These are phyloP conservation scores for Emergomyces orientalis DNA, from an alignment of 2,329 filamentous ascomycete species.

Conservation along the genomic window DNA sequence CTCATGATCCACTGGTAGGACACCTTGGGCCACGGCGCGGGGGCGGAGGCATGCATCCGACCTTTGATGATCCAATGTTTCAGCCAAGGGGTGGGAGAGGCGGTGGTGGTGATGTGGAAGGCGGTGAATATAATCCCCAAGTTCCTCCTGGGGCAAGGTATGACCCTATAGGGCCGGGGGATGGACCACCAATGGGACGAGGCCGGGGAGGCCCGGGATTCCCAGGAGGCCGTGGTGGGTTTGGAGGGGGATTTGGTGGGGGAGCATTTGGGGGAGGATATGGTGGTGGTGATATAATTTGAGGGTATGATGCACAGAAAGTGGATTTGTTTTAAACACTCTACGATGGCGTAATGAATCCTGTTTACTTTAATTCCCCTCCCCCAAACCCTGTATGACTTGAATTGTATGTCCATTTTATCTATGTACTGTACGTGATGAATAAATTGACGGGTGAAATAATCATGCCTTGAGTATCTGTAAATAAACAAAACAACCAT, in stretches of 20 bases:
- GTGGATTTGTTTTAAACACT: not conserved
- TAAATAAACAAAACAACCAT: not conserved
- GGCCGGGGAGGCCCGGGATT: slow-evolving; percentile 35
- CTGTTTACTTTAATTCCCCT: not conserved
- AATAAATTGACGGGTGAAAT: not conserved
- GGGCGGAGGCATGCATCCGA: slow-evolving; percentile 85
- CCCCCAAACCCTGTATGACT: too few species aligned
- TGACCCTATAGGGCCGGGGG: slow-evolving; percentile 72
- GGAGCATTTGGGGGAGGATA: slow-evolving; percentile 38
- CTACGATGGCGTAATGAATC: not conserved
- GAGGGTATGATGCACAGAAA: slow-evolving; percentile 13
- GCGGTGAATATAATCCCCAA: slow-evolving; percentile 53
- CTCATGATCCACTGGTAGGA: slow-evolving; percentile 68
- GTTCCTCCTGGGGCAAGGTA: slow-evolving; percentile 83
- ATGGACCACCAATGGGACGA: slow-evolving; percentile 41
- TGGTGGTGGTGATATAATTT: slow-evolving; percentile 36
- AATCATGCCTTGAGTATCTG: not conserved
- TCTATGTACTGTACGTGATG: not conserved
- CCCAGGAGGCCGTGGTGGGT: slow-evolving; percentile 40
- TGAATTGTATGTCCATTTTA: not conserved
- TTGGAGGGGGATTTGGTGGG: slow-evolving; percentile 45
- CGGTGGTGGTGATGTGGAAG: slow-evolving; percentile 26
- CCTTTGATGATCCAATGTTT: slow-evolving; percentile 85
- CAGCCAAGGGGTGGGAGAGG: slow-evolving; percentile 50
- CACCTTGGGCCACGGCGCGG: slow-evolving; percentile 55